Evolutionary conservation across 331 rosid species (phyloP).

Genomic region (Prunus yedoensis): DNA sequence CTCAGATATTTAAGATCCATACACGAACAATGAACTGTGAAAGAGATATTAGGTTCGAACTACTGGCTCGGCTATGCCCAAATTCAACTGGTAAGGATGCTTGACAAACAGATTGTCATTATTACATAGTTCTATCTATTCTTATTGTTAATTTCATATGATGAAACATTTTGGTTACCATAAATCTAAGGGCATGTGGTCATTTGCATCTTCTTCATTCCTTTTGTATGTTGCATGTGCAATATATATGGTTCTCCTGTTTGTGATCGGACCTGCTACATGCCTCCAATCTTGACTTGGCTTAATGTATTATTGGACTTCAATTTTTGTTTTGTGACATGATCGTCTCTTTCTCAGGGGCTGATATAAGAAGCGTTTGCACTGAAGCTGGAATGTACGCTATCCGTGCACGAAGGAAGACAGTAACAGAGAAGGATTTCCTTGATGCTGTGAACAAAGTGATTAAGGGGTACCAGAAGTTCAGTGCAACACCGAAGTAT

Average conservation of each 20-base stretch:
- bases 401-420: slow-evolving; percentile 95
- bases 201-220: not conserved
- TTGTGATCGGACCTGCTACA: not conserved
- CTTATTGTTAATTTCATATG: not conserved
- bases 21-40: slow-evolving; percentile 98
- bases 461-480: slow-evolving; percentile 96
- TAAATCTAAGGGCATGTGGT: not conserved
- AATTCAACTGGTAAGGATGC: slow-evolving; percentile 76
- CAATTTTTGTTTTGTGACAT: slow-evolving; percentile 29
- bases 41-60: slow-evolving; percentile 89
- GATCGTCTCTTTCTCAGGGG: slow-evolving; percentile 48
- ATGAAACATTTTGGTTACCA: not conserved
- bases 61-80: slow-evolving; percentile 94
- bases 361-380: slow-evolving; percentile 98
- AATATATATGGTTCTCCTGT: not conserved
- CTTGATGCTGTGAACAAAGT: slow-evolving; percentile 98
- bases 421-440: slow-evolving; percentile 92
- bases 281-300: not conserved
- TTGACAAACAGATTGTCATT: not conserved
- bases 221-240: not conserved
- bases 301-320: not conserved
- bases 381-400: slow-evolving; percentile 99
- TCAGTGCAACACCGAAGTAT: slow-evolving; percentile 98
- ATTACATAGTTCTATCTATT: not conserved
- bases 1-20: slow-evolving; percentile 94